Conservation (phyloP, 495 filamentous ascomycete species). For the Podospora sp. region DNA sequence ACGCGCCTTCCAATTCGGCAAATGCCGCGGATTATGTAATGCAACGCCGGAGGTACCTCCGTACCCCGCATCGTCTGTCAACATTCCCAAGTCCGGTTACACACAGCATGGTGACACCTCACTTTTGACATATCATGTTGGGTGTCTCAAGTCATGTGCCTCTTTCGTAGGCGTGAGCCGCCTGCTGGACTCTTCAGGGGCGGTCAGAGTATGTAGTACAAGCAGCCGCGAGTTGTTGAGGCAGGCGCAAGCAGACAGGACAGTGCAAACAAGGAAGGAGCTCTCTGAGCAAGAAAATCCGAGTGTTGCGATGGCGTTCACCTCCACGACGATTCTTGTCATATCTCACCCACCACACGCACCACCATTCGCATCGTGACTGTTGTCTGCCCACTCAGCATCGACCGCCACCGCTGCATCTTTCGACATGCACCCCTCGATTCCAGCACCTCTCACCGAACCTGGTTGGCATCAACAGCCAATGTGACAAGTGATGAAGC, state of each 20-base stretch:
- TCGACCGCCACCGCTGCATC: background rate
- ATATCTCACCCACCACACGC: no score
- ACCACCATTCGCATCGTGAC: no score
- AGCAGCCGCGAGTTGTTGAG: background rate
- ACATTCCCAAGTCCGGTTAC: background rate
- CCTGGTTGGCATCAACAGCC: background rate
- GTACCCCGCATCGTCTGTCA: background rate
- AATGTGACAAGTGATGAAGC: background rate
- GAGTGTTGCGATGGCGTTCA: no score
- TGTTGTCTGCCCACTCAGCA: background rate
- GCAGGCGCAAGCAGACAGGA: background rate
- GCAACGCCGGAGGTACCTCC: background rate
- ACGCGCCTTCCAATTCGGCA: slow-evolving; percentile 1
- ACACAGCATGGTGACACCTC: background rate
- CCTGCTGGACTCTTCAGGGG: background rate
- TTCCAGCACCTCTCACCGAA: background rate
- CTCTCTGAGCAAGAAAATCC: background rate
- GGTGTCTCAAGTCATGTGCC: background rate
- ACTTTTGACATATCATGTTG: background rate
- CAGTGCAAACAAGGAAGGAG: background rate
- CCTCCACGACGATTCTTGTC: no score
- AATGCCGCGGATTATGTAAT: background rate
- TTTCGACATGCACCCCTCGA: background rate
- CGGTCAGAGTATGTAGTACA: background rate
- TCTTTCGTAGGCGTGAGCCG: background rate